phyloP scores from a whole-genome alignment of 148 eudicot genomes.

The Rhododendron mucronatum region DNA sequence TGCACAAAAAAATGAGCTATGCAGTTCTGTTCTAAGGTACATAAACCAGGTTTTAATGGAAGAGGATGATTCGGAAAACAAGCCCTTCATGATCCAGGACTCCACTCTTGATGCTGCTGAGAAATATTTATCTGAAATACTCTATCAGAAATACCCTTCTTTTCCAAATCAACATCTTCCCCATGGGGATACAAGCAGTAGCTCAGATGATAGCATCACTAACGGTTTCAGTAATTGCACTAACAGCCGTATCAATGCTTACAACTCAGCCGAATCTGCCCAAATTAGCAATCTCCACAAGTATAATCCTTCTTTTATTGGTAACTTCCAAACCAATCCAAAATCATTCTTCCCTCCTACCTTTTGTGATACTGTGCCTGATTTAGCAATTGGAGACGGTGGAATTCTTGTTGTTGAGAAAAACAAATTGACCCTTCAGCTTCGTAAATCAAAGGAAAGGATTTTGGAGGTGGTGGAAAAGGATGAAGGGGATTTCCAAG shows the following conservation, averaged over 20 bases:
- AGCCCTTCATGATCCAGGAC: not conserved
- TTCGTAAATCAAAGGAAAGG: not conserved
- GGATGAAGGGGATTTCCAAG: not conserved
- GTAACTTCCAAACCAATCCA: not conserved
- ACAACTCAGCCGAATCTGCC: not conserved
- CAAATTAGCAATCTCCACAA: not conserved
- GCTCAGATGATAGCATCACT: not conserved
- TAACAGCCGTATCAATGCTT: not conserved
- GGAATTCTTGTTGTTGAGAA: conserved; percentile 26
- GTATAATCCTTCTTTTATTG: not conserved
- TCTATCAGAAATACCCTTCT: not conserved
- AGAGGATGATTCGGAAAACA: not conserved
- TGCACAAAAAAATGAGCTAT: not conserved
- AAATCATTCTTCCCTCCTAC: not conserved
- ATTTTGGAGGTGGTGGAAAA: conserved; percentile 4
- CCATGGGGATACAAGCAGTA: not conserved
- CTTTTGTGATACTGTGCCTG: not conserved
- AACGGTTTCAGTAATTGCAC: not conserved
- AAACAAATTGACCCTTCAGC: conserved; percentile 15
- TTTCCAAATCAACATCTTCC: not conserved
- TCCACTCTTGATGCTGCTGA: conserved; percentile 14
- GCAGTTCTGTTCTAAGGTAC: conserved; percentile 4
- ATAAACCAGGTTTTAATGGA: conserved; percentile 9
- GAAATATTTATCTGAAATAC: conserved; percentile 10
- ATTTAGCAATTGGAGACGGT: not conserved